Evolutionary conservation across 1,284 basidiomycete species (phyloP), one percentile per base, ranked within the genome.

Genomic region (Tausonia pullulans): DNA sequence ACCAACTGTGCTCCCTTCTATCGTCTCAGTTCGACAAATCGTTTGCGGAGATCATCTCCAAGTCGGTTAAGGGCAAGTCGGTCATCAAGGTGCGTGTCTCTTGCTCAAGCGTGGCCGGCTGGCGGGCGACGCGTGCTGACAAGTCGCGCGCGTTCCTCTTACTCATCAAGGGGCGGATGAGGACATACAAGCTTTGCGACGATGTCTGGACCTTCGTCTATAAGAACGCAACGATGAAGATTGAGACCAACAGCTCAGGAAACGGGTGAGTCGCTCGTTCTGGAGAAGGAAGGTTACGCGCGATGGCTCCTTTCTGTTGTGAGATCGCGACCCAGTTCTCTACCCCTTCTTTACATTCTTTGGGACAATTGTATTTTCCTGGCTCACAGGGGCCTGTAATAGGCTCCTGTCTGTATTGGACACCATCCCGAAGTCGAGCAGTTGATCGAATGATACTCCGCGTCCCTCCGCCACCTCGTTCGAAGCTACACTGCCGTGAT

Each of bases 191-290:
- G n/a, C 81, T 93, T 2, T 93, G 90, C 73, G 93, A 96, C 78
- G 93, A 96, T 72, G 92, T 96, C 58, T 96, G 93, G 93, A 96
- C 93, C 51, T 97, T 96, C 76, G 88, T 94, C 68, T 87, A 95
- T 58, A 90, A 90, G 74, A 85, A 93, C 70, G 87, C 92, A 13
- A 83, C 84, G 14, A 94, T 97, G 79, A 95, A 95, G 77, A 90
- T 96, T 86, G 93, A 97, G 76, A 86, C 85, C 57, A 90, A 88
- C 71, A 72, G 71, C 4, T 69, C 71, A 4, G 65, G 65, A 11
- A 58, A 43, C 48, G 65, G 65, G 65, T 60, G 2, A 56, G 65
- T 66, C 4, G 11, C 27, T 9, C 39, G 40, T 27, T 45, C 55
- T 48, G 60, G 55, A 40, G 55, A 68, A 67, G 72, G 72, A 65